Base-by-base conservation (phyloP, 495 filamentous ascomycete genomes). In the Choiromyces venosus region DNA sequence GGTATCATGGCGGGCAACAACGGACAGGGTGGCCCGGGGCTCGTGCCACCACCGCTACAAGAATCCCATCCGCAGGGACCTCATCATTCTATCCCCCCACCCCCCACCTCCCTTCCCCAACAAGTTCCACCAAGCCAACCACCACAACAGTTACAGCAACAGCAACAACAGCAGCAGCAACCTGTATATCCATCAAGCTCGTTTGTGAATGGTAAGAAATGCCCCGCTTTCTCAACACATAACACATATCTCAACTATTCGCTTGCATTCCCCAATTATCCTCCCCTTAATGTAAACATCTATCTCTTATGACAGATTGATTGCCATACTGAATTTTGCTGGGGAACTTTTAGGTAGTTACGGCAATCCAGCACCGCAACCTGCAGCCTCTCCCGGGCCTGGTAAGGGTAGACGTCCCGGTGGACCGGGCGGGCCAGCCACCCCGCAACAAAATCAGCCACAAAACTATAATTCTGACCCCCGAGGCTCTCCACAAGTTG, bases 1-100 rank as follows among this genome's bases (percentile, higher is more conserved):
- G 93, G 92, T 36, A 97, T 99, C 77, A 97, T 99, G 92, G 87
- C 95, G 73, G 94, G 94, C 71, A 91, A 90, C 83, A 91, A 90
- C 80, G 89, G 89, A 79, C 93, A 93, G 85, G 93, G 91, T 74
- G 89, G 87, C 19, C 92, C 93, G 72, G 90, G 91, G 75, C 91
- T 97, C 80, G 93, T 93, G 70, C 95, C 94, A 79, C 93, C 92
- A 74, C 89, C 84, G 74, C 87, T 85, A 77, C 88, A 87, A 80
- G 86, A 86, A 77, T 85, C 85, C 64, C 87, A 86, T 80, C 86
- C 76, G 66, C 74, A 75, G 35, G 70, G 68, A 42, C 77, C 79
- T 65, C 82, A 81, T 64, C 82, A 82, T 65, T 72, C 77, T 39
- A 87, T 86, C 18, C 87, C 87, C 29, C 86, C 86, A 5, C 86